Percentiles rank a stretch among this genome's conserved stretches.
Conservation (phyloP, 2,329 filamentous ascomycete species). For the Colletotrichum liaoningense region DNA sequence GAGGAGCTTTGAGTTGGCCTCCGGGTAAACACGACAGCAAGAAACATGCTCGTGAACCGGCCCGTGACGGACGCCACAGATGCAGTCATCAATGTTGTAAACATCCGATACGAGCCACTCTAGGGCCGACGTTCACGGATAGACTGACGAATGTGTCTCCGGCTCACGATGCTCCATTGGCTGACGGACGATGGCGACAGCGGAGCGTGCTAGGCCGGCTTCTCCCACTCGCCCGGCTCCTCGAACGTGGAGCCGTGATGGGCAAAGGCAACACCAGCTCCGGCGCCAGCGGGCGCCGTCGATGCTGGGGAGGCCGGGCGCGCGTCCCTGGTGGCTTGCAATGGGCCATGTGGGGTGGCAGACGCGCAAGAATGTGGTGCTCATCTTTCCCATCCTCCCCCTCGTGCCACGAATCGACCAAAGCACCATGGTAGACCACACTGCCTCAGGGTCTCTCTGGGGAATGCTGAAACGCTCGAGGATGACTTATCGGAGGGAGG, state of each 20-base stretch:
- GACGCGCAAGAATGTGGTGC: slow-evolving; percentile 15
- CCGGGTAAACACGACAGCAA: background rate
- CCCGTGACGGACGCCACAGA: slow-evolving; percentile 23
- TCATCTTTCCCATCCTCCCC: background rate
- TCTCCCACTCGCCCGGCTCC: slow-evolving; percentile 23
- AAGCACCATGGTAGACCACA: background rate
- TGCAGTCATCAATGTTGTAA: background rate
- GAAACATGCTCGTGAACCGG: slow-evolving; percentile 12
- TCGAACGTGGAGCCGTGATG: slow-evolving; percentile 3
- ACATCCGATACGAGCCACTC: background rate
- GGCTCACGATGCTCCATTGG: slow-evolving; percentile 4
- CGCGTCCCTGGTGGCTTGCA: slow-evolving; percentile 31
- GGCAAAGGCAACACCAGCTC: slow-evolving; percentile 8
- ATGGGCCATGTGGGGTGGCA: slow-evolving; percentile 6
- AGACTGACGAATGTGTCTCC: background rate
- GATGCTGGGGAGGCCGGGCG: slow-evolving; percentile 20
- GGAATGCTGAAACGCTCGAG: slow-evolving; percentile 29
- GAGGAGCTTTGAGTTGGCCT: background rate
- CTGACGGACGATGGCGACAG: slow-evolving; percentile 3
- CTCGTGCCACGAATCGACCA: slow-evolving; percentile 7
- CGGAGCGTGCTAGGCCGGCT: slow-evolving; percentile 7
- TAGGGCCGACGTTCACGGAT: slow-evolving; percentile 13
- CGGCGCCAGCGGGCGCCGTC: slow-evolving; percentile 14
- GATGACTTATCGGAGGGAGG: background rate
- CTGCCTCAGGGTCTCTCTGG: slow-evolving; percentile 4